Evolutionary conservation across 2,329 filamentous ascomycete genomes (phyloP).

Genomic region (Diaporthe sp.): DNA sequence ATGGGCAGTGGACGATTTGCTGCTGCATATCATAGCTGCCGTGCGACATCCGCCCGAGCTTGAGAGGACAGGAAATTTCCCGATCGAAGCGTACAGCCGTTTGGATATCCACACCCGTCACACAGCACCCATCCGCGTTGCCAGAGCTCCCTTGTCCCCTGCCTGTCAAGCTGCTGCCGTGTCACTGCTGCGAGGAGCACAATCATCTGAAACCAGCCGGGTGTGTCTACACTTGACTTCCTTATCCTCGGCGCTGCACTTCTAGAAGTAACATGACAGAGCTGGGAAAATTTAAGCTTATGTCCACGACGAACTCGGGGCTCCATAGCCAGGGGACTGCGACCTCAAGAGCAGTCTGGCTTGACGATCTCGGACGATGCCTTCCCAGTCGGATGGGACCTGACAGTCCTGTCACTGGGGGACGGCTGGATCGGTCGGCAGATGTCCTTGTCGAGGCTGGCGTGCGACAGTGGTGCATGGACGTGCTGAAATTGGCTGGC

Average conservation of each 20-base stretch:
- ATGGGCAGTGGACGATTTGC: constrained; percentile 42
- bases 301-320: constrained; percentile 31
- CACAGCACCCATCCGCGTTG: constrained; percentile 40
- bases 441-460: constrained; percentile 37
- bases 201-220: constrained; percentile 49
- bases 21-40: constrained; percentile 44
- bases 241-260: constrained; percentile 34
- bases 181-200: constrained; percentile 47
- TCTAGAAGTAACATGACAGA: constrained; percentile 31
- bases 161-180: constrained; percentile 51
- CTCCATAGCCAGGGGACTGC: neutral
- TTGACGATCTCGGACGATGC: neutral
- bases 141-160: constrained; percentile 39
- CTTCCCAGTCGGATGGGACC: neutral
- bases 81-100: constrained; percentile 53
- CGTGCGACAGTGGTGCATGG: constrained; percentile 31
- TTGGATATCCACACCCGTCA: constrained; percentile 43
- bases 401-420: neutral
- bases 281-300: constrained; percentile 37
- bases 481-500: constrained; percentile 17
- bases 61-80: constrained; percentile 46
- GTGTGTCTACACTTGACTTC: constrained; percentile 36
- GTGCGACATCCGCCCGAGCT: constrained; percentile 49
- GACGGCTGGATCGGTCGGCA: neutral
- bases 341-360: neutral